Percentiles rank a stretch among this genome's conserved stretches.
Evolutionary conservation across 2,329 filamentous ascomycete genomes (phyloP).

Genomic region (Apiospora kogelbergensis): DNA sequence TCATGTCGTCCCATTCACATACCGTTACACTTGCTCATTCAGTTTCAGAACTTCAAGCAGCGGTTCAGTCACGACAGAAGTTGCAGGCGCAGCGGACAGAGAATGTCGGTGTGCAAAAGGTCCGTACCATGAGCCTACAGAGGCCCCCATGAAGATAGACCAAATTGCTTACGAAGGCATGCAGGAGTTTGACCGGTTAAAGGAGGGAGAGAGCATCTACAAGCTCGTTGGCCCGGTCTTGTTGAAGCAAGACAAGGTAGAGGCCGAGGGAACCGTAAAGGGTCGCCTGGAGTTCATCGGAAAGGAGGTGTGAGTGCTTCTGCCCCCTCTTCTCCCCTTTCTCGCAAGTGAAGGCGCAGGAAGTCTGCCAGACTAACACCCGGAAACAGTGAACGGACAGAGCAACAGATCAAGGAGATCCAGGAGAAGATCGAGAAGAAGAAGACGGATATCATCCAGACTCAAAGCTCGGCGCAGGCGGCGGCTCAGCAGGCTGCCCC

Average conservation of each 20-base stretch:
- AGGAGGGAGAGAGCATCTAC: constrained; percentile 87
- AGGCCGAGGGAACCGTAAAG: constrained; percentile 89
- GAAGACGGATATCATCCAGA: constrained; percentile 59
- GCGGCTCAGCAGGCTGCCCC: constrained; percentile 29
- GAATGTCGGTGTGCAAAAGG: constrained; percentile 83
- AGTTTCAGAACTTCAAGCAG: constrained; percentile 70
- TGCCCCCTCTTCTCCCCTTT: neutral
- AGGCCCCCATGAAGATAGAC: neutral
- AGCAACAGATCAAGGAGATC: constrained; percentile 53
- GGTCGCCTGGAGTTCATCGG: constrained; percentile 89
- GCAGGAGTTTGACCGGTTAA: constrained; percentile 79
- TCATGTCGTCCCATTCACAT: neutral
- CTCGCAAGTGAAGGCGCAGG: neutral
- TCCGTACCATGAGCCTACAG: constrained; percentile 30
- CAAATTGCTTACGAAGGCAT: neutral
- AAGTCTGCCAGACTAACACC: constrained; percentile 8
- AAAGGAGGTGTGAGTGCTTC: constrained; percentile 78
- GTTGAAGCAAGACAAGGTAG: constrained; percentile 88
- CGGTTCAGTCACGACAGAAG: constrained; percentile 80
- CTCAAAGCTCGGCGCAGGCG: constrained; percentile 51
- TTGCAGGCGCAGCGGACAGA: constrained; percentile 94
- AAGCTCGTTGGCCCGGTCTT: constrained; percentile 92
- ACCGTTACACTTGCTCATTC: neutral
- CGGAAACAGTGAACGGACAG: constrained; percentile 30
- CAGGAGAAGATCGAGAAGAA: constrained; percentile 59